Evolutionary conservation across 306 rosid species (phyloP).

Genomic region (Fragaria iinumae): DNA sequence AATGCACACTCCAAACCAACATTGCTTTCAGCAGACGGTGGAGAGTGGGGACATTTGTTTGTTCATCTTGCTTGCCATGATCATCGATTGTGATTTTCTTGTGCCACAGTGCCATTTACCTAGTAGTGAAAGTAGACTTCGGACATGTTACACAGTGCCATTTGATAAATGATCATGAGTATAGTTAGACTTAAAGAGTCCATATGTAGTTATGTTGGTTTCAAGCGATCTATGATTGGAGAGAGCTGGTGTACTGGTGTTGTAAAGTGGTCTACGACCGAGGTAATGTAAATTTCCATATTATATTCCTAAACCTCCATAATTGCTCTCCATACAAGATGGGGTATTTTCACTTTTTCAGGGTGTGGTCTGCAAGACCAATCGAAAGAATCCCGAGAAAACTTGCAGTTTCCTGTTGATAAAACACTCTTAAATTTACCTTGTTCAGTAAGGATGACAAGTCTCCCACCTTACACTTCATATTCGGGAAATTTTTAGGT

Average conservation of each 20-base stretch:
- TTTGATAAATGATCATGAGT: too few species aligned
- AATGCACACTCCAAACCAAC: slow-evolving; percentile 20
- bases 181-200: neutral
- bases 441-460: too few species aligned
- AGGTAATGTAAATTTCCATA: neutral
- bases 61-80: slow-evolving; percentile 36
- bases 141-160: too few species aligned
- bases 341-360: too few species aligned
- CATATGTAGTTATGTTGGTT: neutral
- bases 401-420: too few species aligned
- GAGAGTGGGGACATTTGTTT: slow-evolving; percentile 36
- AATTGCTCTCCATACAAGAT: neutral
- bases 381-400: too few species aligned
- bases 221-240: neutral
- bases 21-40: slow-evolving; percentile 43
- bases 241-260: neutral
- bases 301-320: neutral
- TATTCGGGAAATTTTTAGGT: too few species aligned
- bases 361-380: too few species aligned
- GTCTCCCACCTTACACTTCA: too few species aligned
- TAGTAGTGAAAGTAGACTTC: too few species aligned
- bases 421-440: too few species aligned
- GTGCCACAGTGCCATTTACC: too few species aligned
- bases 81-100: neutral
- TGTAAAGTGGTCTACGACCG: neutral